These are phyloP conservation scores for Myxozyma neglecta DNA, from an alignment of 805 yeast species.

Conservation along the genomic window DNA sequence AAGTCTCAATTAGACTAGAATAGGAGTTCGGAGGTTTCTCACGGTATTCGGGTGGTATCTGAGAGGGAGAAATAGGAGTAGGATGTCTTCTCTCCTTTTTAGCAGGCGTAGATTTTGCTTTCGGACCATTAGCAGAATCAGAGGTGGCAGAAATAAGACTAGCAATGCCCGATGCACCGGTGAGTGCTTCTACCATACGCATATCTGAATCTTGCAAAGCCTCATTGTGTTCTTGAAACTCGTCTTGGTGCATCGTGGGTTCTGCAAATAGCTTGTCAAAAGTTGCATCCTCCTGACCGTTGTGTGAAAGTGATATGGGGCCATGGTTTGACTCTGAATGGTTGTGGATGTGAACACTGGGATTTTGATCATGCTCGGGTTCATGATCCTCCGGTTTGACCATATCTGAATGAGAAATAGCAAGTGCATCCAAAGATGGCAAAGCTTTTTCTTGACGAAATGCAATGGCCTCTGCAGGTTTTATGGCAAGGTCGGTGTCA, in stretches of 20 bases:
- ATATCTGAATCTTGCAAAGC: slow-evolving; percentile 5
- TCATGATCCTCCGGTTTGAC: not conserved
- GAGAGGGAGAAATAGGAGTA: slow-evolving; percentile 41
- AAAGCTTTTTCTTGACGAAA: slow-evolving; percentile 20
- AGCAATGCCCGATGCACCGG: not conserved
- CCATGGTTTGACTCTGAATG: too few species aligned
- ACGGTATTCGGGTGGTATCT: slow-evolving; percentile 84
- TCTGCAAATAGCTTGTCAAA: not conserved
- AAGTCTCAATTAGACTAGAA: slow-evolving; percentile 76
- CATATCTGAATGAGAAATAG: slow-evolving; percentile 1
- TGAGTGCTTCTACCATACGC: slow-evolving; percentile 15
- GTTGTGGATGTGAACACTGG: too few species aligned
- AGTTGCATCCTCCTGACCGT: not conserved
- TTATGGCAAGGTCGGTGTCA: slow-evolving; percentile 26
- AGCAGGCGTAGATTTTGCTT: not conserved
- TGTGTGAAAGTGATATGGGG: too few species aligned
- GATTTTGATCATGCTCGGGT: not conserved
- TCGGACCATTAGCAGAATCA: not conserved
- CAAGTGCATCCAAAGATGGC: slow-evolving; percentile 12
- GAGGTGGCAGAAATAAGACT: not conserved
- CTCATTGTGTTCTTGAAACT: not conserved
- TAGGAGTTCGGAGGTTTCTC: slow-evolving; percentile 81
- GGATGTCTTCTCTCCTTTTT: slow-evolving; percentile 24
- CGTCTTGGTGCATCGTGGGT: not conserved
- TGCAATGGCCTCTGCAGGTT: slow-evolving; percentile 32